Evolutionary conservation across 2,329 filamentous ascomycete genomes (phyloP).

Genomic region (Exophiala xenobiotica): DNA sequence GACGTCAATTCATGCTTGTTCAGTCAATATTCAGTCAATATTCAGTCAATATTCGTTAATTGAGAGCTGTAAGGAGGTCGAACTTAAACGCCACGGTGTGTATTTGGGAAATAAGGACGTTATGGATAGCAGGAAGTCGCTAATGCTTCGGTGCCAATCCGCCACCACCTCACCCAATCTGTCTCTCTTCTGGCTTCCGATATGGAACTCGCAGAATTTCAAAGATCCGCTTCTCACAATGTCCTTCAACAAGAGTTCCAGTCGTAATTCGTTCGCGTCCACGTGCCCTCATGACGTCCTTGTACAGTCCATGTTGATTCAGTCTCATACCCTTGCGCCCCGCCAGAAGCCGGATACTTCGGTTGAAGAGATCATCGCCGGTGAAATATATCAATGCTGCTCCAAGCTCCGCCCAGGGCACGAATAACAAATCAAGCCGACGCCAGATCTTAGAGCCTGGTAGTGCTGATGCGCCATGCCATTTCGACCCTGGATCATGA

Average conservation of each 20-base stretch:
- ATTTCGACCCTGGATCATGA: slow-evolving; percentile 68
- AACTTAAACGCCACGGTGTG: no score
- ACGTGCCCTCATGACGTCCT: slow-evolving; percentile 63
- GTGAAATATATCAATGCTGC: slow-evolving; percentile 94
- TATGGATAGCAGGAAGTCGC: no score
- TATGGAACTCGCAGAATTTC: slow-evolving; percentile 78
- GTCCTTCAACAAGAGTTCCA: slow-evolving; percentile 70
- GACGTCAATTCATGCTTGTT: no score
- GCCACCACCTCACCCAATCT: slow-evolving; percentile 2
- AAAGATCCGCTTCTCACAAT: slow-evolving; percentile 77
- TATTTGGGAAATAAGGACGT: no score
- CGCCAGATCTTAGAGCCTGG: slow-evolving; percentile 66
- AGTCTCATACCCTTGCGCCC: slow-evolving; percentile 78
- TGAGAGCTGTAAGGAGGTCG: no score
- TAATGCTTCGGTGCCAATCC: not conserved
- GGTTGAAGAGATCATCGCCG: slow-evolving; percentile 91
- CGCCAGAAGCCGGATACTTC: slow-evolving; percentile 77
- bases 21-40: no score
- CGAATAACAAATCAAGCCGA: slow-evolving; percentile 79
- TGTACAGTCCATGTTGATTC: slow-evolving; percentile 79
- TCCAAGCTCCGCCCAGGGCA: slow-evolving; percentile 75
- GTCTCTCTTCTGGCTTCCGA: slow-evolving; percentile 66
- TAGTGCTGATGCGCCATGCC: slow-evolving; percentile 81
- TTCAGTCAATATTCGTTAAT: no score
- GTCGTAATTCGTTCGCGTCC: slow-evolving; percentile 62